These are phyloP conservation scores for Psidium guajava DNA, from an alignment of 345 rosid genomes.

Conservation along the genomic window DNA sequence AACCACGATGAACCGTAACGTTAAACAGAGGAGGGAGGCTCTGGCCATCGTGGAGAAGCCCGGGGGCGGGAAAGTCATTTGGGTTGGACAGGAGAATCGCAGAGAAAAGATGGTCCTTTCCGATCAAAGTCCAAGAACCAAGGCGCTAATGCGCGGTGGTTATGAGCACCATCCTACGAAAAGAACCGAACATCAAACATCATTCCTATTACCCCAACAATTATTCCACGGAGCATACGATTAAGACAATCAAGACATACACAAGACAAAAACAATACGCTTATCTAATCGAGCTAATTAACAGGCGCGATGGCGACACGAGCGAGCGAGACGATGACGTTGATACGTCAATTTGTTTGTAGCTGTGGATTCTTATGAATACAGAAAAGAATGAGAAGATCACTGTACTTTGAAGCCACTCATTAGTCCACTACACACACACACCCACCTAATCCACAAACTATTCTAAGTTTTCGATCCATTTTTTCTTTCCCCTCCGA, in stretches of 20 bases:
- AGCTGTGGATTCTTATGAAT: constrained; percentile 11
- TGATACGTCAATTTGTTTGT: constrained; percentile 19
- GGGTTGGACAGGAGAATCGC: neutral
- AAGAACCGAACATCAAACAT: neutral
- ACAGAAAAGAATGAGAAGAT: neutral
- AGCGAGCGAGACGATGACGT: constrained; percentile 1
- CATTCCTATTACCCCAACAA: neutral
- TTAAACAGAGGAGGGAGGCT: neutral
- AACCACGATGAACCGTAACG: neutral
- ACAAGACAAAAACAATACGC: neutral
- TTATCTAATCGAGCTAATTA: neutral
- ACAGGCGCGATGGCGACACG: neutral
- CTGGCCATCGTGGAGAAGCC: constrained; percentile 9
- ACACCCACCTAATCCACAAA: neutral
- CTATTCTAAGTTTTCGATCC: neutral
- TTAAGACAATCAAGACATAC: neutral
- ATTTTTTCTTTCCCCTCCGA: neutral
- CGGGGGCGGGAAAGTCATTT: constrained; percentile 1
- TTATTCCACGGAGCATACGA: neutral
- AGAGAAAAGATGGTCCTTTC: neutral
- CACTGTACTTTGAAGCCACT: constrained; percentile 25
- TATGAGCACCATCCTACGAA: neutral
- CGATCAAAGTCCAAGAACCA: neutral
- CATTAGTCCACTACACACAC: neutral
- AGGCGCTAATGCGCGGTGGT: neutral